These are phyloP conservation scores for Lichina pygmaea DNA, from an alignment of 495 filamentous ascomycete species.

Conservation along the genomic window DNA sequence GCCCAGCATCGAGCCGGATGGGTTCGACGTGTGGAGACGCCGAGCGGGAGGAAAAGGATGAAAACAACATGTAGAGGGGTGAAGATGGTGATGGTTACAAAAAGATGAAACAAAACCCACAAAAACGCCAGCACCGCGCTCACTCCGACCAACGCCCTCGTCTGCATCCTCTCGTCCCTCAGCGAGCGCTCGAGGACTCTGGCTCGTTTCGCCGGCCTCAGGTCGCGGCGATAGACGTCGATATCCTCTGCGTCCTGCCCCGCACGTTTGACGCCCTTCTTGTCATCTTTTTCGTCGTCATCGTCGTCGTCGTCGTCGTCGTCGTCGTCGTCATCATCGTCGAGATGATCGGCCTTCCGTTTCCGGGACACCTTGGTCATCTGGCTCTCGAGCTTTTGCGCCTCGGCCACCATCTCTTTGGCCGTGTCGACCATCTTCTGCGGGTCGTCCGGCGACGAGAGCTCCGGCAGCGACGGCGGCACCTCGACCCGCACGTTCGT, in stretches of 20 bases:
- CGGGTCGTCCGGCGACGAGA: conserved; percentile 46
- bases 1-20: too few relatives aligned
- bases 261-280: conserved; percentile 20
- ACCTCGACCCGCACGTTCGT: conserved; percentile 62
- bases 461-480: conserved; percentile 35
- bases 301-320: conserved; percentile 14
- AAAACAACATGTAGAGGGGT: neutral
- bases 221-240: conserved; percentile 1
- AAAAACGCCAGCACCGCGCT: conserved; percentile 65
- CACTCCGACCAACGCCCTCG: conserved; percentile 59
- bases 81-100: neutral
- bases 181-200: conserved; percentile 49
- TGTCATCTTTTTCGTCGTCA: conserved; percentile 39
- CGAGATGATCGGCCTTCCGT: conserved; percentile 58
- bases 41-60: neutral
- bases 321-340: conserved; percentile 12
- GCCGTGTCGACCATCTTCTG: conserved; percentile 63
- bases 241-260: conserved; percentile 24
- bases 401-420: conserved; percentile 71
- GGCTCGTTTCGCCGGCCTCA: conserved; percentile 38
- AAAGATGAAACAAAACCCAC: conserved; percentile 24
- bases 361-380: conserved; percentile 30
- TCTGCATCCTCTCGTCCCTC: conserved; percentile 58
- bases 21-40: too few relatives aligned
- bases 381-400: conserved; percentile 22